Evolutionary conservation across 345 rosid species (phyloP).

Genomic region (Ricinus communis): DNA sequence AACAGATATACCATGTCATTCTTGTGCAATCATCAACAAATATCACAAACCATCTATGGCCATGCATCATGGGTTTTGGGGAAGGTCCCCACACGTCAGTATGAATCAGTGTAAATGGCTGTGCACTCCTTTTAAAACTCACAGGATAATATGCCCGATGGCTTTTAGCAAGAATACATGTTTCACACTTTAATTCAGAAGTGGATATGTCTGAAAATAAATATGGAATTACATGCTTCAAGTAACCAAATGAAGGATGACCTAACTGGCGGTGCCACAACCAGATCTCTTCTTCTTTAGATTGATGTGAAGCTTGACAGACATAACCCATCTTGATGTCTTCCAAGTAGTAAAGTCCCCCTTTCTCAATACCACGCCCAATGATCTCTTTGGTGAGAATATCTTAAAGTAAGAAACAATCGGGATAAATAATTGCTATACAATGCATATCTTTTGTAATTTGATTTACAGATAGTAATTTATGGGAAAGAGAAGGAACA

Average conservation of each 20-base stretch:
- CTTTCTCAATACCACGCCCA: not conserved
- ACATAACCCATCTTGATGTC: not conserved
- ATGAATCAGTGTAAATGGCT: not conserved
- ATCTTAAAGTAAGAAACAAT: not conserved
- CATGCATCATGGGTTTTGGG: not conserved
- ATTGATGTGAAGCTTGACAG: not conserved
- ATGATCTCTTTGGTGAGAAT: too few relatives aligned
- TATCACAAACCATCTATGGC: not conserved
- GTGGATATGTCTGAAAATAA: not conserved
- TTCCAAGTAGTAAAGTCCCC: not conserved
- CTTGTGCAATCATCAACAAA: too few relatives aligned
- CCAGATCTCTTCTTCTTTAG: not conserved
- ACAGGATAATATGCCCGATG: too few relatives aligned
- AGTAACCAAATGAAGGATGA: slow-evolving; percentile 5
- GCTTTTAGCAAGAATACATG: not conserved
- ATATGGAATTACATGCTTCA: not conserved
- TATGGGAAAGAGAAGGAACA: too few relatives aligned
- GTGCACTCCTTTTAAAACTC: not conserved
- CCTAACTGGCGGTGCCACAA: slow-evolving; percentile 3
- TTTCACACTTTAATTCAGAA: not conserved
- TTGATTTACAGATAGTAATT: too few relatives aligned
- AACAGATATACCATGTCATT: too few relatives aligned
- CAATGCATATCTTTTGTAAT: not conserved
- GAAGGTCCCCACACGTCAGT: not conserved
- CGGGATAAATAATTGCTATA: not conserved